A percentile compares a stretch with the other conserved stretches of the same genome.
Conservation (phyloP, 2,329 filamentous ascomycete genomes). For the Graphilbum sp. region DNA sequence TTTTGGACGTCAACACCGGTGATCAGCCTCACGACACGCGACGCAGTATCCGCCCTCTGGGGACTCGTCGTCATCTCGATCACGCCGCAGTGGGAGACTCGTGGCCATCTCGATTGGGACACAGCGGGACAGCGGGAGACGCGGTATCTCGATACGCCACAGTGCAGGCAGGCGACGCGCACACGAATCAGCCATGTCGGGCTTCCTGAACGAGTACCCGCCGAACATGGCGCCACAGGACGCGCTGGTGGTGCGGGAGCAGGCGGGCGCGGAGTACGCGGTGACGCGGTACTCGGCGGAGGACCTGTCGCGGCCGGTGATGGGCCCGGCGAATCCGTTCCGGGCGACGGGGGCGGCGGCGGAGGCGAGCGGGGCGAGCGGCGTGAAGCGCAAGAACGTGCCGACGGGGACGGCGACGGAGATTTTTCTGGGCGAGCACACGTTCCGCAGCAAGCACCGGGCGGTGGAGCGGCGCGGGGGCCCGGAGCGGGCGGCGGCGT, state of each 20-base stretch:
- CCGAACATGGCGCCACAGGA: conserved; percentile 50
- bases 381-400: conserved; percentile 58
- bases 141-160: too few relatives aligned
- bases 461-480: conserved; percentile 56
- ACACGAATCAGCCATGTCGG: too few relatives aligned
- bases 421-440: conserved; percentile 75
- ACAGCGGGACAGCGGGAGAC: too few relatives aligned
- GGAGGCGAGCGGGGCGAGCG: not conserved
- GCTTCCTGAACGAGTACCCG: conserved; percentile 47
- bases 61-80: too few relatives aligned
- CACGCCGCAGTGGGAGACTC: too few relatives aligned
- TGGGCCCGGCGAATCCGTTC: conserved; percentile 64
- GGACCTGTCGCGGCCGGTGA: conserved; percentile 46
- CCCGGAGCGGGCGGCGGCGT: conserved; percentile 37
- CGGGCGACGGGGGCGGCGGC: conserved; percentile 33
- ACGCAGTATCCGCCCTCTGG: too few relatives aligned
- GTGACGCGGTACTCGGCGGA: conserved; percentile 54
- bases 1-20: too few relatives aligned
- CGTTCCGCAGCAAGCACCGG: conserved; percentile 75
- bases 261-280: conserved; percentile 38
- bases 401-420: conserved; percentile 79
- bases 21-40: too few relatives aligned
- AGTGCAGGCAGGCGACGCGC: too few relatives aligned
- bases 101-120: too few relatives aligned
- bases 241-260: conserved; percentile 41